Evolutionary conservation across 139 green algal species (phyloP), one percentile per base, ranked within the genome.

Genomic region (Chlamydomonas sphaeroides): DNA sequence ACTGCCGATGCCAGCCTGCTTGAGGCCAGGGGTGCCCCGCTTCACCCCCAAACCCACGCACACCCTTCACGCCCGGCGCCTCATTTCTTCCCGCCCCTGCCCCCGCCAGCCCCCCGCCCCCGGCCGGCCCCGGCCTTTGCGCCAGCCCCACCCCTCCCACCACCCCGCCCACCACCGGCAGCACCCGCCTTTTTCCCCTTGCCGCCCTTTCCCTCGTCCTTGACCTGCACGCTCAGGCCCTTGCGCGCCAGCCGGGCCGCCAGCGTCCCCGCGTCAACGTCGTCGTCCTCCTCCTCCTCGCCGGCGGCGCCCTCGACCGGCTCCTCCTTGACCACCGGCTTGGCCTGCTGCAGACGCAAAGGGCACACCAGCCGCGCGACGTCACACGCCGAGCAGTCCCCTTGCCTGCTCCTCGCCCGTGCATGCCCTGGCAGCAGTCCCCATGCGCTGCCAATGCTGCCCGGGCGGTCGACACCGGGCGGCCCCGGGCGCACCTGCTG

Each of bases 211-310:
- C 59, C 42, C 20, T 48, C 56, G 30, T 53, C 68, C 72, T 79
- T 75, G 8, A 87, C 76, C 79, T 90, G 51, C 21, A 92, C 5
- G 14, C 49, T 41, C 41, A 92, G 77, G 20, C 88, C 88, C 3
- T 78, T 65, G 42, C 75, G 53, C 14, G 33, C 38, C 75, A 92
- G 79, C 21, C 78, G 84, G 33, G 67, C 72, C 26, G 74, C 83
- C 35, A 89, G 51, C n/a, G 75, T 85, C 45, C 80, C 87, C 36
- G 88, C 84, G n/a, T 92, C 88, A 45, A 90, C 79, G 49, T 92
- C 89, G 5, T 93, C 87, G n/a, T 92, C 85, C 30, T 95, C 88
- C 56, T 80, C 82, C 30, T 61, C 68, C 48, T 45, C 45, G 11
- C 20, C 30, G 32, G 32, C 32, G 17, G 6, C 30, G 36, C 5